Base-by-base conservation (phyloP, 331 rosid species). In the Rosa hybrid region DNA sequence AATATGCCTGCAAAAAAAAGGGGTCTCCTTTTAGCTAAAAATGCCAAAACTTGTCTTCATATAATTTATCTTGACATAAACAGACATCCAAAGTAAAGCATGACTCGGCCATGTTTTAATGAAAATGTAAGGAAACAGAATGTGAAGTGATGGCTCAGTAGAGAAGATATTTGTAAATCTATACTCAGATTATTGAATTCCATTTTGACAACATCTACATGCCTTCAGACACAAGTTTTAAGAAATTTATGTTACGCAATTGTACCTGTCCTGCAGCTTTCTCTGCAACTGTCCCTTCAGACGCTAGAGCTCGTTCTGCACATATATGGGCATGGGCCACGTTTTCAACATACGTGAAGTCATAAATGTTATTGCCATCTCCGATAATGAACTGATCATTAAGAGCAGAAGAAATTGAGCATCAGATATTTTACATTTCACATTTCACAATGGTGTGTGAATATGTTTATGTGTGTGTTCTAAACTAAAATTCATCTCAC, bases 271-370 rank as follows among this genome's bases (percentile, higher is more conserved):
- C 99, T 1, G 99, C 84, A 62, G 97, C 99, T 80, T 87, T 96
- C 78, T 91, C 97, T 54, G 97, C 87, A 78, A 83, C 84, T 11
- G 71, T 25, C 83, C 85, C 89, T 71, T 85, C 94, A 56, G 97
- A 92, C 62, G 97, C 97, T 64, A 96, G 90, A 79, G 98, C 94
- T 72, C 84, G 90, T 68, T 96, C 99, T 34, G 98, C 99, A 86
- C 99, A 96, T 38, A 93, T 69, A 79, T 96, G 99, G 76, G 89
- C 94, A 85, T 96, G 97, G 60, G 94, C 99, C 89, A 96, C 97
- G 65, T 96, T 96, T 90, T 88, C 97, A 84, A 96, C 99, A 72
- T 89, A 96, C 44, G 99, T 96, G 89, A 96, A 96, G 85, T 96
- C 99, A 75, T 83, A 90, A 34, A 91, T 18, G 74, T 93, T 96